Evolutionary conservation across 345 rosid genomes (phyloP).

Genomic region (Eucalyptus virginea): DNA sequence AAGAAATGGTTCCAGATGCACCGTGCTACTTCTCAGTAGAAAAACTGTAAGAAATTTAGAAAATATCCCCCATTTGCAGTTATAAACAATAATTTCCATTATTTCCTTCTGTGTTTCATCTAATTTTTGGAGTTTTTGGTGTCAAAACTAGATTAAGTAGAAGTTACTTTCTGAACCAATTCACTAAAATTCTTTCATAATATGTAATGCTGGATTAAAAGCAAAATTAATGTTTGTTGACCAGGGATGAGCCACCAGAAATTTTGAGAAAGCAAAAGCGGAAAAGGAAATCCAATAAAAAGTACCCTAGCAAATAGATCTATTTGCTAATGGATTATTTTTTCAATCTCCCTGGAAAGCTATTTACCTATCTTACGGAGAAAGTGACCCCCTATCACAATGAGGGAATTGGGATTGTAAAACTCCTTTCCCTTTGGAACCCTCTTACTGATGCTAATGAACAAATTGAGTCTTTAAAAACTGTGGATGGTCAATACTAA

Average conservation of each 20-base stretch:
- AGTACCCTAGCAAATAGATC: background rate
- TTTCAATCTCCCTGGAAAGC: background rate
- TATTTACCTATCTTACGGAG: background rate
- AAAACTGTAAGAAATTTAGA: background rate
- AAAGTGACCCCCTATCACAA: background rate
- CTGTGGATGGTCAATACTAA: background rate
- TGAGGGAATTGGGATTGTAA: background rate
- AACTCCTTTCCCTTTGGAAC: background rate
- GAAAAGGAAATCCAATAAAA: background rate
- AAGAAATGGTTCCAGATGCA: background rate
- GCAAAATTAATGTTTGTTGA: background rate
- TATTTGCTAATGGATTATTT: background rate
- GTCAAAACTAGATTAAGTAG: background rate
- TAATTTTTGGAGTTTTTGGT: background rate
- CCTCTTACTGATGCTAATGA: background rate
- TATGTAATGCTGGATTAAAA: background rate
- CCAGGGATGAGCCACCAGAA: background rate
- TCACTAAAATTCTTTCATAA: background rate
- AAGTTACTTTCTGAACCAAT: background rate
- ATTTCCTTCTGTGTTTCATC: background rate
- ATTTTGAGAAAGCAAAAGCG: background rate
- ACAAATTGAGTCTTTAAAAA: background rate
- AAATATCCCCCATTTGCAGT: background rate
- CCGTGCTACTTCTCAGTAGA: background rate
- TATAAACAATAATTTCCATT: background rate